phyloP scores from a whole-genome alignment of 1,284 basidiomycete species.

The Vanrija sp. region DNA sequence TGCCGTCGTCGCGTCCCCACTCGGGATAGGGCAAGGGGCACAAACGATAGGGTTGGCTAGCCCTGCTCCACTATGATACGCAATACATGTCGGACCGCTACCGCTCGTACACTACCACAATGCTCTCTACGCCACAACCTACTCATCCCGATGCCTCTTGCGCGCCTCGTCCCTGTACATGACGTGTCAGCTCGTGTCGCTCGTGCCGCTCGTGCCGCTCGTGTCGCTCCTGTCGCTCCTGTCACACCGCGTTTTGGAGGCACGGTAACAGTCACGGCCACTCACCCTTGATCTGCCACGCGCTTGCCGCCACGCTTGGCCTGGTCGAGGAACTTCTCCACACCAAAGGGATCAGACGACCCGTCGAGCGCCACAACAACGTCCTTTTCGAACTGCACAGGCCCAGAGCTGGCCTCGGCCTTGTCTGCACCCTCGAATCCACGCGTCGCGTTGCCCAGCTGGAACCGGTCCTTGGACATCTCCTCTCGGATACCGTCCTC shows the following conservation, averaged over 20 bases:
- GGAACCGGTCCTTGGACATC: conserved; percentile 89
- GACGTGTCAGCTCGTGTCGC: conserved; percentile 5
- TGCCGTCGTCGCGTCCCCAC: too few species aligned
- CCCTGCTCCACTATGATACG: too few species aligned
- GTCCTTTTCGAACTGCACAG: conserved; percentile 99
- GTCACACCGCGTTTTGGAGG: not conserved
- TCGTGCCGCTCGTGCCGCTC: too few species aligned
- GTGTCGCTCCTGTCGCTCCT: too few species aligned
- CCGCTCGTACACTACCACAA: too few species aligned
- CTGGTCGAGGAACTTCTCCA: conserved; percentile 95
- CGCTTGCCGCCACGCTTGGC: conserved; percentile 91
- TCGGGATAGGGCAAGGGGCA: too few species aligned
- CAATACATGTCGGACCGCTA: too few species aligned
- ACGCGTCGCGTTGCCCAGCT: conserved; percentile 70
- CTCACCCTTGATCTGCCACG: conserved; percentile 51
- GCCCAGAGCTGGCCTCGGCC: conserved; percentile 73
- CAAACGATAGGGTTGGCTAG: too few species aligned
- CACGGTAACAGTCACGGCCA: not conserved
- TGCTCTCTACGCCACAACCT: not conserved
- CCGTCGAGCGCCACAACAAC: conserved; percentile 52
- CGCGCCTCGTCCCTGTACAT: conserved; percentile 12
- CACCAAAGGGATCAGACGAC: conserved; percentile 84
- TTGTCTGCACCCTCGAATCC: conserved; percentile 73
- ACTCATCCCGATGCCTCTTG: conserved; percentile 18
- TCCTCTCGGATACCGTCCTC: conserved; percentile 88